These are phyloP conservation scores for Blastocystis sp. DNA, from an alignment of 352 stramenopile species.

Conservation along the genomic window DNA sequence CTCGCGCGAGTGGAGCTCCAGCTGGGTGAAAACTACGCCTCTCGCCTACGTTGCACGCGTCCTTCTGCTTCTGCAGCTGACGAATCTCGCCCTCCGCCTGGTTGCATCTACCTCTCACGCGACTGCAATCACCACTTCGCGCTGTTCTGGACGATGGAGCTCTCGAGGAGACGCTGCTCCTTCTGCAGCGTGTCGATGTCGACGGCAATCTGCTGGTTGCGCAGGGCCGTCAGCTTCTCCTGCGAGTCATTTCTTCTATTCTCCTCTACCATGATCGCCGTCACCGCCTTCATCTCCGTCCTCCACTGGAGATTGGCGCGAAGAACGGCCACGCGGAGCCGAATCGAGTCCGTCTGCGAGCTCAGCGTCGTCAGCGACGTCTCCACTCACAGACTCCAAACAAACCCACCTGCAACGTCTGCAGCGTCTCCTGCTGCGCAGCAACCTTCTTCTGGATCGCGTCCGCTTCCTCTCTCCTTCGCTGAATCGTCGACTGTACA, in stretches of 20 bases:
- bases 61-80: slow-evolving; percentile 42
- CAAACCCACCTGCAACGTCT: no score
- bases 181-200: background rate
- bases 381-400: no score
- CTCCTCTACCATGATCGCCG: background rate
- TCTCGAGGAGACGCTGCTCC: background rate
- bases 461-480: no score
- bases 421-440: background rate
- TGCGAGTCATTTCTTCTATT: background rate
- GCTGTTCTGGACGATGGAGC: background rate
- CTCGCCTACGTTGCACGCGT: background rate
- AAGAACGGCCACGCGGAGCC: background rate
- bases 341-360: background rate
- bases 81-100: slow-evolving; percentile 38
- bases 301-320: background rate
- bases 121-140: background rate
- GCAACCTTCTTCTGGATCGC: no score
- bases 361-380: background rate
- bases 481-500: background rate
- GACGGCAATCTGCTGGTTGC: background rate
- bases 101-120: slow-evolving; percentile 1
- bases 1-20: slow-evolving; percentile 61
- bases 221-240: background rate
- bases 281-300: background rate
- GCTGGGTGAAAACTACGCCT: background rate